Evolutionary conservation across 352 stramenopile species (phyloP).

Genomic region (Sclerospora graminicola): DNA sequence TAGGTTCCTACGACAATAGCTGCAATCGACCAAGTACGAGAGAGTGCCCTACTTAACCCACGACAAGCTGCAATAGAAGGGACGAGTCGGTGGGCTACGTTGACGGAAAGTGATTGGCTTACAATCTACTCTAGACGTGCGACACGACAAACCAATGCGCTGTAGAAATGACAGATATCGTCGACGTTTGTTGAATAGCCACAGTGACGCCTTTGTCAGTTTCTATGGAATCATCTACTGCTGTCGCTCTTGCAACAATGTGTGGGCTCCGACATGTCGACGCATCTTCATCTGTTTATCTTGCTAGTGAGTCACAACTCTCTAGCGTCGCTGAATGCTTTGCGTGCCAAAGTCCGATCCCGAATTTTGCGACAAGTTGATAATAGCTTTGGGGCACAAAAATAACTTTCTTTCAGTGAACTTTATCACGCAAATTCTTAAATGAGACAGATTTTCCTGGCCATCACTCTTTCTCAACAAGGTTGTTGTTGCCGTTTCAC

Average conservation of each 20-base stretch:
- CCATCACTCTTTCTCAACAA: slow-evolving; percentile 23
- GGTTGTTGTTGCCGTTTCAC: slow-evolving; percentile 24
- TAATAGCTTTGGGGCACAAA: slow-evolving; percentile 18
- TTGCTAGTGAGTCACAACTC: slow-evolving; percentile 19
- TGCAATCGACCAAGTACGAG: neutral
- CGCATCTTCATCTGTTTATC: slow-evolving; percentile 9
- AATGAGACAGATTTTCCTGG: slow-evolving; percentile 19
- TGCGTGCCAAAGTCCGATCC: slow-evolving; percentile 39
- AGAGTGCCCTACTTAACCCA: slow-evolving; percentile 17
- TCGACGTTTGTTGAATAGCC: slow-evolving; percentile 21
- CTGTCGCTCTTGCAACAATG: slow-evolving; percentile 19
- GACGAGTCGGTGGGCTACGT: slow-evolving; percentile 15
- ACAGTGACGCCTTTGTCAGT: slow-evolving; percentile 23
- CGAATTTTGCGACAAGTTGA: too few relatives aligned
- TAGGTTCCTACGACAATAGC: neutral
- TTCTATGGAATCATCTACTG: slow-evolving; percentile 53
- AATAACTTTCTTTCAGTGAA: slow-evolving; percentile 29
- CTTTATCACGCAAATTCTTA: slow-evolving; percentile 28
- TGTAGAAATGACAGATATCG: slow-evolving; percentile 7
- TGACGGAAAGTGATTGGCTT: slow-evolving; percentile 36
- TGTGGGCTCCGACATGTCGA: neutral
- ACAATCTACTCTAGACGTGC: slow-evolving; percentile 13
- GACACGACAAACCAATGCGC: neutral
- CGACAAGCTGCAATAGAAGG: slow-evolving; percentile 15
- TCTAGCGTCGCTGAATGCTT: slow-evolving; percentile 29